These are phyloP conservation scores for Pistacia integerrima DNA, from an alignment of 345 rosid species.

Conservation along the genomic window DNA sequence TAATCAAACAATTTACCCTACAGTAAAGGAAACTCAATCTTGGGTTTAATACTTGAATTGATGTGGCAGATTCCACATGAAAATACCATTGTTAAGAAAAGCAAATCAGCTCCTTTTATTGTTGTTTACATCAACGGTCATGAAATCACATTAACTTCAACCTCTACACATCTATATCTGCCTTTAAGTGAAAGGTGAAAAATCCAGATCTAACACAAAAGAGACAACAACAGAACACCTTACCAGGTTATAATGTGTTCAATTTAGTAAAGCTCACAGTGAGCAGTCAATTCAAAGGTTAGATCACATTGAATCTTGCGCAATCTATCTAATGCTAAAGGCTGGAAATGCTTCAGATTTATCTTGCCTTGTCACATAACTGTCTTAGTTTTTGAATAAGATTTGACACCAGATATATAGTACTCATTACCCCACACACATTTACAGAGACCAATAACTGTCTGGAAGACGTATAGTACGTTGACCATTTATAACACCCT, in stretches of 20 bases:
- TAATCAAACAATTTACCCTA: too few relatives aligned
- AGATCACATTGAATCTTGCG: not conserved
- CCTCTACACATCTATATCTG: too few relatives aligned
- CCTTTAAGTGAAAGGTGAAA: not conserved
- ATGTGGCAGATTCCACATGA: too few relatives aligned
- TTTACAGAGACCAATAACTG: too few relatives aligned
- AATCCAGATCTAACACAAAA: not conserved
- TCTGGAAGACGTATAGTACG: not conserved
- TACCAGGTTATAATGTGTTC: not conserved
- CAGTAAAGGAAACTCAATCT: too few relatives aligned
- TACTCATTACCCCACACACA: not conserved
- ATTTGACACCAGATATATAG: not conserved
- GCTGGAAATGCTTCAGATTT: not conserved
- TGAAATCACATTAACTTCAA: too few relatives aligned
- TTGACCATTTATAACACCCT: not conserved
- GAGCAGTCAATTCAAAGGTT: not conserved
- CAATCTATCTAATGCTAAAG: not conserved
- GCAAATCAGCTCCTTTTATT: too few relatives aligned
- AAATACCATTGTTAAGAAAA: too few relatives aligned
- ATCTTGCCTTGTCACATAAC: not conserved
- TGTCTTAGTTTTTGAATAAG: not conserved
- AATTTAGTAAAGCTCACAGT: not conserved
- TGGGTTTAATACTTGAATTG: too few relatives aligned
- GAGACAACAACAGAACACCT: not conserved
- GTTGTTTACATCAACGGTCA: too few relatives aligned